phyloP scores from a whole-genome alignment of 2,329 filamentous ascomycete genomes.

The Coniosporium tulheliwenetii region DNA sequence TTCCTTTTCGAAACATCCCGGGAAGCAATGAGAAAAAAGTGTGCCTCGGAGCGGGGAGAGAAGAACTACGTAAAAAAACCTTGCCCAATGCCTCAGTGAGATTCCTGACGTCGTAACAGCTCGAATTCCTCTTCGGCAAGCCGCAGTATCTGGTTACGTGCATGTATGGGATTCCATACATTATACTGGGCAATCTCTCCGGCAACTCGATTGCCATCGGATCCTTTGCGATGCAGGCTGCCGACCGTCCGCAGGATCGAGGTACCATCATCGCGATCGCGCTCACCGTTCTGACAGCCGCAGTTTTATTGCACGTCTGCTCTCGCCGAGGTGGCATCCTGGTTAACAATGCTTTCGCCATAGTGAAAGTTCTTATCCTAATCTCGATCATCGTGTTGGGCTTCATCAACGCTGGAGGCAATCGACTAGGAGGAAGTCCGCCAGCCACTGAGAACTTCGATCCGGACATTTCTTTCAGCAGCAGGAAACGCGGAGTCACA shows the following conservation, averaged over 20 bases:
- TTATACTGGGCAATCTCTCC: conserved; percentile 32
- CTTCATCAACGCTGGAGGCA: conserved; percentile 8
- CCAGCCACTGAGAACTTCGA: conserved; percentile 13
- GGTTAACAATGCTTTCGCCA: conserved; percentile 35
- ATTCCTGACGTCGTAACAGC: conserved; percentile 9
- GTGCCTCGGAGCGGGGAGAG: conserved; percentile 32
- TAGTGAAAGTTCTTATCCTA: conserved; percentile 33
- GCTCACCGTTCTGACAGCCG: conserved; percentile 25
- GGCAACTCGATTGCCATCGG: conserved; percentile 34
- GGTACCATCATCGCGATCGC: conserved; percentile 31
- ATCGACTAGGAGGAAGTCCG: conserved; percentile 1
- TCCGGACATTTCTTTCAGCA: conserved; percentile 9
- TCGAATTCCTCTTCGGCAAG: conserved; percentile 29
- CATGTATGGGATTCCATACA: conserved; percentile 29
- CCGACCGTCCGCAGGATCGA: conserved; percentile 14
- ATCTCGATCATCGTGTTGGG: conserved; percentile 29
- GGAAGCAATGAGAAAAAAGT: conserved; percentile 20
- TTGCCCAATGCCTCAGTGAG: not conserved
- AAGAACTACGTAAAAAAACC: conserved; percentile 24
- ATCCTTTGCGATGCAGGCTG: conserved; percentile 18
- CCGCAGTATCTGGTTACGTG: conserved; percentile 26
- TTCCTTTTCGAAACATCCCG: conserved; percentile 24
- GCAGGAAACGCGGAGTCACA: conserved; percentile 6
- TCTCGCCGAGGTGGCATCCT: conserved; percentile 35
- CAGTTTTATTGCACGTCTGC: conserved; percentile 31